phyloP scores from a whole-genome alignment of 1,284 basidiomycete genomes.

The Pseudozyma hubeiensis region DNA sequence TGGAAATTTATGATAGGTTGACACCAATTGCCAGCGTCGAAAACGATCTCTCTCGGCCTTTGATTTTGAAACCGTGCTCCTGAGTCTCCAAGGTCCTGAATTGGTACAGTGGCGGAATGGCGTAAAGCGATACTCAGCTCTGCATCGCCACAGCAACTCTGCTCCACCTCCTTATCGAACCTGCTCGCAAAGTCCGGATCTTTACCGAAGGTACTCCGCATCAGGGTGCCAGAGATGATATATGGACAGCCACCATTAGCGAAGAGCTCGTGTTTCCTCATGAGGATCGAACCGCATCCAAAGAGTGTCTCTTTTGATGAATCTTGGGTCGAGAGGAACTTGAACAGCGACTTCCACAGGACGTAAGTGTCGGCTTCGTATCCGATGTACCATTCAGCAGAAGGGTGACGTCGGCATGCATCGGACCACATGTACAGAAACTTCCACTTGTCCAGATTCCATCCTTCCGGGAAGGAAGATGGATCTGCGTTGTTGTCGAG shows the following conservation, averaged over 20 bases:
- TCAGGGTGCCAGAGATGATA: constrained; percentile 35
- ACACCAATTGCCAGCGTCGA: constrained; percentile 28
- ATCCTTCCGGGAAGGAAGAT: constrained; percentile 14
- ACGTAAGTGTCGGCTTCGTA: constrained; percentile 42
- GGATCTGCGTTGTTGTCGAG: constrained; percentile 7
- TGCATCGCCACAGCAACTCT: constrained; percentile 41
- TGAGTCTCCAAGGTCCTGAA: constrained; percentile 14
- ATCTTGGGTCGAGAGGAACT: constrained; percentile 22
- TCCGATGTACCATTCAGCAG: constrained; percentile 41
- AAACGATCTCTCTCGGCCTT: constrained; percentile 22
- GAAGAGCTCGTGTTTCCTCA: constrained; percentile 23
- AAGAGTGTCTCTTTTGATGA: constrained; percentile 15
- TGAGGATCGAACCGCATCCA: constrained; percentile 22
- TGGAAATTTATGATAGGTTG: constrained; percentile 32
- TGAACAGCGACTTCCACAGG: constrained; percentile 34
- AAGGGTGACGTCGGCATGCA: constrained; percentile 19
- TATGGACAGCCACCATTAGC: constrained; percentile 40
- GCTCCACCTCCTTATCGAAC: constrained; percentile 22
- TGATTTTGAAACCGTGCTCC: constrained; percentile 26
- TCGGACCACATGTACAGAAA: constrained; percentile 49
- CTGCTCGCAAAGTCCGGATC: constrained; percentile 15
- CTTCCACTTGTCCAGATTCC: constrained; percentile 44
- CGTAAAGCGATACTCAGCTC: constrained; percentile 37
- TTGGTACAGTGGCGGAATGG: constrained; percentile 7
- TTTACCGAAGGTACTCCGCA: constrained; percentile 32